Conservation (phyloP, 495 filamentous ascomycete species). For the Cladorrhinum samala region DNA sequence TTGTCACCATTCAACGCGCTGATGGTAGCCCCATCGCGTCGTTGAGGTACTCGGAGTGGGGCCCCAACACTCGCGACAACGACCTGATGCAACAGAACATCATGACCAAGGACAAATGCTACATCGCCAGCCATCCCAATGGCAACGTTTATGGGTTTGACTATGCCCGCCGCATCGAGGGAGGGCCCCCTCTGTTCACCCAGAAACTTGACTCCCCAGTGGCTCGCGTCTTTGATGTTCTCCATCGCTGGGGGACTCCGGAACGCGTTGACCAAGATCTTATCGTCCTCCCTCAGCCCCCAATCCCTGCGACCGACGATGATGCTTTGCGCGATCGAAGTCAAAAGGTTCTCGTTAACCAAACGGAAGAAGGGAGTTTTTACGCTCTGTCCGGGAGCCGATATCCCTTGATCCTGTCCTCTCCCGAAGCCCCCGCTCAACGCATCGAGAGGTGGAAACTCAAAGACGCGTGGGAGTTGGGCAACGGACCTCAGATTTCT, state of each 20-base stretch:
- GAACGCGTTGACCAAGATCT: constrained; percentile 55
- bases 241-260: constrained; percentile 56
- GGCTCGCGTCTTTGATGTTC: constrained; percentile 85
- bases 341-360: constrained; percentile 76
- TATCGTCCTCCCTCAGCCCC: constrained; percentile 80
- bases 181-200: constrained; percentile 35
- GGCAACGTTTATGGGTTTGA: constrained; percentile 81
- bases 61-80: constrained; percentile 81
- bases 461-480: constrained; percentile 25
- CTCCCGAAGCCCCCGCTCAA: constrained; percentile 61
- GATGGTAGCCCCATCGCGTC: constrained; percentile 78
- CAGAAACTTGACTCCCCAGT: constrained; percentile 77
- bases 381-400: constrained; percentile 85
- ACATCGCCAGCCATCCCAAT: constrained; percentile 82
- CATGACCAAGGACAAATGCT: constrained; percentile 74
- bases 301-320: constrained; percentile 55
- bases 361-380: constrained; percentile 78
- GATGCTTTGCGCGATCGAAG: constrained; percentile 51
- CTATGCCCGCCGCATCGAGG: constrained; percentile 41
- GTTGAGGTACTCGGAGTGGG: constrained; percentile 92
- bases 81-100: constrained; percentile 81
- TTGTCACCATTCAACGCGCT: constrained; percentile 70
- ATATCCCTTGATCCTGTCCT: constrained; percentile 78
- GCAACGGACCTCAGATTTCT: constrained; percentile 30
- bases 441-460: constrained; percentile 49